Evolutionary conservation across 2,329 filamentous ascomycete genomes (phyloP), one percentile per base, ranked within the genome.

Genomic region (Pseudogymnoascus sp.): DNA sequence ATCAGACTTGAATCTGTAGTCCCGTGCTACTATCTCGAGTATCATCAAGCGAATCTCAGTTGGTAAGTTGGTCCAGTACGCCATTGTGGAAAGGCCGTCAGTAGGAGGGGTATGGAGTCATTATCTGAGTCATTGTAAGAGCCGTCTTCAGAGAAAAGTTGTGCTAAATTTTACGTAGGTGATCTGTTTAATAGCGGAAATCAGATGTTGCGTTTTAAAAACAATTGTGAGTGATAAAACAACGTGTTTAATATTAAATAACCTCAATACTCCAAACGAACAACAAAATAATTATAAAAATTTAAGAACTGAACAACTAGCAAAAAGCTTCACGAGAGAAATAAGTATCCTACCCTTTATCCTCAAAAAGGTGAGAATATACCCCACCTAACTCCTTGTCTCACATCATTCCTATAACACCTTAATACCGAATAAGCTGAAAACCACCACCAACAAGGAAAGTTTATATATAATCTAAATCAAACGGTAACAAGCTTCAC

Each of bases 51-150:
- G 76, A 13, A 72, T 85, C 35, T 74, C 73, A 19, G 73, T 68
- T 59, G 83, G 82, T 17, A 78, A 84, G 35, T 62, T 71, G 17
- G 75, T 80, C 0, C 83, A 85, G 67, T 63, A 67, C 42, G 68
- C 75, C 62, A 40, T 44, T 5, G 9, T 19, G 40, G 26, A 21
- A 21, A 11, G 19, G 3, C 19, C 19, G 19, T 44, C 17, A 21
- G 19, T 21, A 40, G 7, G 2, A 40, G 7, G 7, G 3, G 2
- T 17, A 7, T 40, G 17, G 37, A 40, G 37, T 40, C 15, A 40
- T 17, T 17, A 1, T n/a, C 4, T 7, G 37, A 40, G 15, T 40
- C 37, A 40, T 40, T 7, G n/a, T 40, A 29, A 29, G 7, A 29
- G 6, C 6, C 6, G 7, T 29, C 26, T 29, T 7, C 26, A 7